These are phyloP conservation scores for Pinguiococcus pyrenoidosus DNA, from an alignment of 108 stramenopile genomes.

Conservation along the genomic window DNA sequence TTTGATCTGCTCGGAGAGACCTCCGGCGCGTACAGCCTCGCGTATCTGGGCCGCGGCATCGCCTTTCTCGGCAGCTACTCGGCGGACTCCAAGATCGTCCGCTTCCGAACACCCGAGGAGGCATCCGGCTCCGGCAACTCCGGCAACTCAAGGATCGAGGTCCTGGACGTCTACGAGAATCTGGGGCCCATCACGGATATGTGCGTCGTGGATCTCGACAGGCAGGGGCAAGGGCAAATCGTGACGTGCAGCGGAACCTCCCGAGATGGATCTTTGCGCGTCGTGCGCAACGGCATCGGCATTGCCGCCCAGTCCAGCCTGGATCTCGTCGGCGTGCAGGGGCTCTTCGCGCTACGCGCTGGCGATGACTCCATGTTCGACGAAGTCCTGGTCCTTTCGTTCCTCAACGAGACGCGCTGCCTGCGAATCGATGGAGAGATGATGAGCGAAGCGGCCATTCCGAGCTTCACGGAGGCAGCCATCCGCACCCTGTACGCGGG, in stretches of 20 bases:
- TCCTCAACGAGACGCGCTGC: conserved; percentile 77
- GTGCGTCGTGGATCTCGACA: conserved; percentile 62
- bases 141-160: conserved; percentile 10
- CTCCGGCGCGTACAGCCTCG: conserved; percentile 47
- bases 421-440: conserved; percentile 60
- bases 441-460: conserved; percentile 43
- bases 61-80: conserved; percentile 73
- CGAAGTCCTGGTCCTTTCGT: conserved; percentile 76
- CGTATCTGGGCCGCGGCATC: conserved; percentile 68
- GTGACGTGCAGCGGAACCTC: conserved; percentile 80
- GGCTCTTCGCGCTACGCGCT: conserved; percentile 71
- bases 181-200: conserved; percentile 94
- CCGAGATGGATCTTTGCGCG: conserved; percentile 66
- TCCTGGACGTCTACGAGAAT: conserved; percentile 79
- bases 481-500: conserved; percentile 52
- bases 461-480: conserved; percentile 49
- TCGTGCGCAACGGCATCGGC: conserved; percentile 90
- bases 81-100: conserved; percentile 78
- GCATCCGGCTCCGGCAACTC: conserved; percentile 9
- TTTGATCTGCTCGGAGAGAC: conserved; percentile 60
- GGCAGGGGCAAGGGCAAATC: conserved; percentile 53
- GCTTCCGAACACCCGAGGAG: conserved; percentile 58
- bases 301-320: conserved; percentile 69
- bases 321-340: conserved; percentile 80
- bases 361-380: conserved; percentile 48